These are phyloP conservation scores for Neltuma alba DNA, from an alignment of 306 rosid genomes.

Conservation along the genomic window DNA sequence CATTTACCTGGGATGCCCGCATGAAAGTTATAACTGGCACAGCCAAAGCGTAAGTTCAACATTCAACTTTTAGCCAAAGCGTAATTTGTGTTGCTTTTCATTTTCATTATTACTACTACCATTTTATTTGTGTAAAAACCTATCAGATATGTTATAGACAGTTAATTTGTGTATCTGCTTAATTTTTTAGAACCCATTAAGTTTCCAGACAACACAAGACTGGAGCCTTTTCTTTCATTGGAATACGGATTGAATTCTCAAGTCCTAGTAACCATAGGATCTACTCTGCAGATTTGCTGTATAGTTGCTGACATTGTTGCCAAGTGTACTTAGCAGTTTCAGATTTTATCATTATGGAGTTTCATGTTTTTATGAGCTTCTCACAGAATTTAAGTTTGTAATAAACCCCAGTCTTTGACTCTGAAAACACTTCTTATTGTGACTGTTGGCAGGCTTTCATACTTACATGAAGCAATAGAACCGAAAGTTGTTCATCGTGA, in stretches of 20 bases:
- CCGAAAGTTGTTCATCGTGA: constrained; percentile 97
- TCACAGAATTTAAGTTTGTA: not conserved
- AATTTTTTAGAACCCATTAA: not conserved
- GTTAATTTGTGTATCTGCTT: not conserved
- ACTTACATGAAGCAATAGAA: constrained; percentile 96
- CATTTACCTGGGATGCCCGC: constrained; percentile 89
- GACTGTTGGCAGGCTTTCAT: constrained; percentile 76
- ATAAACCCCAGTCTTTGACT: not conserved
- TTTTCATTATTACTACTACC: not conserved
- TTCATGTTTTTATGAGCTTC: not conserved
- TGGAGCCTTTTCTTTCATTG: not conserved
- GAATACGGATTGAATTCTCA: not conserved
- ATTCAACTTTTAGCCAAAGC: constrained; percentile 71
- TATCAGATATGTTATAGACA: constrained; percentile 10
- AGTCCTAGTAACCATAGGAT: not conserved
- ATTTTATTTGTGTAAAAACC: constrained; percentile 2
- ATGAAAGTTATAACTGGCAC: constrained; percentile 92
- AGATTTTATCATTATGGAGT: not conserved
- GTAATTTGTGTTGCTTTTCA: constrained; percentile 52
- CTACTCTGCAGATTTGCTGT: not conserved
- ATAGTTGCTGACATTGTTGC: constrained; percentile 12
- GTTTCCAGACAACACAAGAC: not conserved
- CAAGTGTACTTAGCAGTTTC: constrained; percentile 18
- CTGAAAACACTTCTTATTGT: not conserved
- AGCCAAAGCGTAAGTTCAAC: constrained; percentile 88